These are phyloP conservation scores for Canna indica DNA, from an alignment of 176 grass and related monocot species.

Conservation along the genomic window DNA sequence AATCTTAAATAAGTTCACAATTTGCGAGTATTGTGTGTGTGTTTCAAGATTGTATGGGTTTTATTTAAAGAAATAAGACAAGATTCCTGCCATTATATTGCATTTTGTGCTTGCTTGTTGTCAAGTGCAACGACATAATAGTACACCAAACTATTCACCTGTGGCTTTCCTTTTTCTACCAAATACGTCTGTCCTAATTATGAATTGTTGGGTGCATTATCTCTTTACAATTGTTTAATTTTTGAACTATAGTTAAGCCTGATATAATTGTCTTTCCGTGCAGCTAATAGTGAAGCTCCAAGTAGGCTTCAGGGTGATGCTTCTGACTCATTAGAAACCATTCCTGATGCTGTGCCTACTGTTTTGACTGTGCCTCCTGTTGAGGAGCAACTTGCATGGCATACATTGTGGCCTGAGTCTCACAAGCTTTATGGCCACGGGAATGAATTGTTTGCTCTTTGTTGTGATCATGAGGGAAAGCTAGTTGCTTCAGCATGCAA, in stretches of 20 bases:
- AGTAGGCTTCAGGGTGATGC: conserved; percentile 35
- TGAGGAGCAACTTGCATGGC: conserved; percentile 84
- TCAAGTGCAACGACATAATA: no score
- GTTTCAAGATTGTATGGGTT: no score
- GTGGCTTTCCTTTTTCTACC: not conserved
- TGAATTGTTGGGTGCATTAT: not conserved
- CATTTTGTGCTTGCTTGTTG: no score
- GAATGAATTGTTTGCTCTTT: conserved; percentile 77
- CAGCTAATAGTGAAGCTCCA: conserved; percentile 42
- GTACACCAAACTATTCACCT: no score
- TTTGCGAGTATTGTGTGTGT: no score
- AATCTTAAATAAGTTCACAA: no score
- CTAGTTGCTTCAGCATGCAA: conserved; percentile 93
- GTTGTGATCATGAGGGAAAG: conserved; percentile 69
- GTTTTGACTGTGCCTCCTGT: conserved; percentile 79
- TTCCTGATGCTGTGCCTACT: conserved; percentile 86
- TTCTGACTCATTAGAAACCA: conserved; percentile 69
- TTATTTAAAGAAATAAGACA: no score
- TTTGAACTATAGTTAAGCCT: not conserved
- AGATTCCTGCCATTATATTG: no score
- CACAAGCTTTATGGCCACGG: conserved; percentile 98
- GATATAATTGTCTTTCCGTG: conserved; percentile 23
- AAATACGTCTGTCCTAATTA: not conserved
- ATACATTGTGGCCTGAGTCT: conserved; percentile 95
- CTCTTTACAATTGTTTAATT: not conserved